Evolutionary conservation across 371 early-diverging fungal genomes (phyloP).

Genomic region (Mucor plumbeus): DNA sequence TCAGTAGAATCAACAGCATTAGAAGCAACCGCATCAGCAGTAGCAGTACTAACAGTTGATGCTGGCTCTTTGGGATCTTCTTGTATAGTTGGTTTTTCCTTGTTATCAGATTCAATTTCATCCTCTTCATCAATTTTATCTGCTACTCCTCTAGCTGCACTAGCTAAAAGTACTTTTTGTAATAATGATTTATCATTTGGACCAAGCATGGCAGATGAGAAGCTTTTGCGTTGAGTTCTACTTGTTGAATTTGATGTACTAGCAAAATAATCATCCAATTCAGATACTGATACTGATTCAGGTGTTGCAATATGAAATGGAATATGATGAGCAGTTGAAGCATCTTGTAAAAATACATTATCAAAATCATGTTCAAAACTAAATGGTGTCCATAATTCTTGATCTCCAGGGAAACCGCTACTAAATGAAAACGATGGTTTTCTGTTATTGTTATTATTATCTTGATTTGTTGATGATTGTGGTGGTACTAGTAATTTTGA

Average conservation of each 20-base stretch:
- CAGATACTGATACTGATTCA: slow-evolving; percentile 53
- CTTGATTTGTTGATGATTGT: not conserved
- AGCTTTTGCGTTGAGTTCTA: slow-evolving; percentile 28
- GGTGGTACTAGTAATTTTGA: slow-evolving; percentile 4
- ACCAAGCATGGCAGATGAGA: slow-evolving; percentile 27
- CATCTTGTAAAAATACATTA: slow-evolving; percentile 42
- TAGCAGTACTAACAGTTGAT: not conserved
- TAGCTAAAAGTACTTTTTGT: slow-evolving; percentile 43
- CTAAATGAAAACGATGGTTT: slow-evolving; percentile 33
- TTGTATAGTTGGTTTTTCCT: not conserved
- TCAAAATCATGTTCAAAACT: slow-evolving; percentile 57
- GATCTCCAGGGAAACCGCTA: slow-evolving; percentile 37
- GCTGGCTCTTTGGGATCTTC: not conserved
- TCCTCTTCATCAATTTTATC: slow-evolving; percentile 28
- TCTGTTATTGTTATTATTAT: slow-evolving; percentile 8
- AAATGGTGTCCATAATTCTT: slow-evolving; percentile 52
- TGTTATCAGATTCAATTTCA: not conserved
- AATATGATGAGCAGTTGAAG: slow-evolving; percentile 28
- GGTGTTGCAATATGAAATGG: slow-evolving; percentile 52
- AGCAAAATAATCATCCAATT: slow-evolving; percentile 51
- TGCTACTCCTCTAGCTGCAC: slow-evolving; percentile 36
- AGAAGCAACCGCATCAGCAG: not conserved
- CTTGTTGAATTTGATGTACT: slow-evolving; percentile 15
- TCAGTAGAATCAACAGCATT: not conserved
- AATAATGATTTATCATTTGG: slow-evolving; percentile 38